Base-by-base conservation (phyloP, 495 filamentous ascomycete genomes). In the Annulohypoxylon moriforme region DNA sequence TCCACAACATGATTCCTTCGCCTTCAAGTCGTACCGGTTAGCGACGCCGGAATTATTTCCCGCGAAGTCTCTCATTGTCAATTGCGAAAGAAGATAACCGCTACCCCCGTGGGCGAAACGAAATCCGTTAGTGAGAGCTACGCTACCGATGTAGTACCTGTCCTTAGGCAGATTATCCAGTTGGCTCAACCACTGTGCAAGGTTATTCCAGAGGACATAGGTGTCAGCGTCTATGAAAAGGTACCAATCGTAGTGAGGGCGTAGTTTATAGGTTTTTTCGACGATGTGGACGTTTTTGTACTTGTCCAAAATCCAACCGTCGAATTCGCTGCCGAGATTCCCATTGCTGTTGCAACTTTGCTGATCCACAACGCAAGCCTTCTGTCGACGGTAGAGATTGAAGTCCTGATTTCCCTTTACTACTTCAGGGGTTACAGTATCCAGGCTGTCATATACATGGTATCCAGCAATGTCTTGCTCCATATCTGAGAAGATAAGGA, bases 221-320 rank as follows among this genome's bases (percentile, higher is more conserved):
- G 89, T 90, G 76, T 92, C 90, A 7, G 89, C 89, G 59, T 92
- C 90, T 77, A 91, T 87, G 73, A 92, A 90, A 50, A 92, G 73
- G 72, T 88, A 92, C 88, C 89, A 92, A 64, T 90, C 86, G 18
- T 85, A 85, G 49, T 84, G 76, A 14, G 84, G 83, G 64, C 79
- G 71, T 75, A 83, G 77, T 56, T 67, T 67, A 61, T 74, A 85
- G 4, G 77, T 60, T 76, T 80, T 82, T 72, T 83, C 81, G 50
- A 78, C 77, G 8, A 82, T 80, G 73, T 85, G 83, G 10, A 84
- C 33, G 65, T 82, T 77, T 77, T 83, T 85, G 75, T 82, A 85
- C 74, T 80, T 85, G 77, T 82, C 83, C 20, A 85, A 72, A 10
- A 70, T 77, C 83, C 83, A 85, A 18, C 87, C 90, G 53, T 81